Percentiles rank a stretch among this genome's conserved stretches.
Conservation (phyloP, 176 grass and related monocot genomes). For the Carex scoparia region DNA sequence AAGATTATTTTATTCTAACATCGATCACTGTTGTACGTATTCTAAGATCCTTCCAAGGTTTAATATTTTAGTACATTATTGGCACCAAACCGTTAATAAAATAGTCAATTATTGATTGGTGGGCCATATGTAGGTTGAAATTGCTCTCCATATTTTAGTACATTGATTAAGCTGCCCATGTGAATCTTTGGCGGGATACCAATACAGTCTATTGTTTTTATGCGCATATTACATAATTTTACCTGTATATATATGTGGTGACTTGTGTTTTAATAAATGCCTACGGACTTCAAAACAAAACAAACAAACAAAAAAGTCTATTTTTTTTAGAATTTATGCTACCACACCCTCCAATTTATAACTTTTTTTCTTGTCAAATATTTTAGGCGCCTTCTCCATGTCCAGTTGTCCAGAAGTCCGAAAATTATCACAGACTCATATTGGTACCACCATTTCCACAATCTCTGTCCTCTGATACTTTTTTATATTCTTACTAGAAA, state of each 20-base stretch:
- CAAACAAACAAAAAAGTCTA: background rate
- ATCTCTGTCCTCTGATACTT: background rate
- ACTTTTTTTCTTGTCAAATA: background rate
- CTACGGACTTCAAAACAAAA: no score
- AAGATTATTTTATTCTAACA: no score
- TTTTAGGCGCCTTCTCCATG: background rate
- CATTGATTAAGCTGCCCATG: no score
- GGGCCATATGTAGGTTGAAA: background rate
- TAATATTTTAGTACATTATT: background rate
- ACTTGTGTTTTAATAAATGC: no score
- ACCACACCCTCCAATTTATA: background rate
- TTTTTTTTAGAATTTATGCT: background rate
- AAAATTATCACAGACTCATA: background rate
- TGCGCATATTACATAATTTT: no score
- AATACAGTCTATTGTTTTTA: no score
- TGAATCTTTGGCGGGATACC: no score
- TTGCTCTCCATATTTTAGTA: no score
- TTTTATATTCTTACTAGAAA: no score
- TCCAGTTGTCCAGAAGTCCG: background rate
- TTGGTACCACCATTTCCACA: background rate
- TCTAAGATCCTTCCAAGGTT: background rate
- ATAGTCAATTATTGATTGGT: constrained; percentile 6
- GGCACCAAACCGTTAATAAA: background rate
- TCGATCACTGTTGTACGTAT: background rate
- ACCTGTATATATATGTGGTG: no score